These are phyloP conservation scores for Thecaphora thlaspeos DNA, from an alignment of 1,284 basidiomycete genomes.

Conservation along the genomic window DNA sequence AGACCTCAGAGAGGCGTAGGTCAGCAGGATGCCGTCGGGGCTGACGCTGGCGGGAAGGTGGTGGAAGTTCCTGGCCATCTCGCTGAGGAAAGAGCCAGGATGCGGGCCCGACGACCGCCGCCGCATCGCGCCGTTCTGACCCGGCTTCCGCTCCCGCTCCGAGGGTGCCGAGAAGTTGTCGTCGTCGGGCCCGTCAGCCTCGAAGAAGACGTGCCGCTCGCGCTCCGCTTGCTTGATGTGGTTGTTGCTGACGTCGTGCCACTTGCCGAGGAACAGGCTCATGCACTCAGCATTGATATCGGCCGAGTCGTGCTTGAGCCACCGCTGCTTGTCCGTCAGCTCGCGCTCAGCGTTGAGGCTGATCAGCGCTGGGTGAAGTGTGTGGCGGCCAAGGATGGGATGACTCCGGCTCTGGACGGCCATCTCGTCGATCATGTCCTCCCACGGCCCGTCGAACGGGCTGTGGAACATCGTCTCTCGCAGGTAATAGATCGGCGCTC, in stretches of 20 bases:
- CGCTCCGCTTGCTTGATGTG: constrained; percentile 27
- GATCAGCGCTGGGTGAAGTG: constrained; percentile 72
- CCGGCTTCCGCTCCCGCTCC: constrained; percentile 2
- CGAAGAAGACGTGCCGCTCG: constrained; percentile 13
- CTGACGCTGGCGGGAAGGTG: constrained; percentile 27
- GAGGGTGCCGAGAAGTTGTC: constrained; percentile 22
- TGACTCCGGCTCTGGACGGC: constrained; percentile 59
- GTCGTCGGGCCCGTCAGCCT: constrained; percentile 11
- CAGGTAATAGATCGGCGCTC: constrained; percentile 68
- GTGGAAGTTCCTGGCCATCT: constrained; percentile 14
- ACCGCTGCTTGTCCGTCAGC: constrained; percentile 67
- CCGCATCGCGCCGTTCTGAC: not conserved
- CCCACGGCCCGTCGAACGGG: constrained; percentile 49
- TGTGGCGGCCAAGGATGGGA: constrained; percentile 69
- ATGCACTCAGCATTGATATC: constrained; percentile 71
- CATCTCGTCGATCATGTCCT: constrained; percentile 67
- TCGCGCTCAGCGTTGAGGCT: constrained; percentile 68
- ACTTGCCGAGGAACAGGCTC: constrained; percentile 53
- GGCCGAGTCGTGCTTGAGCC: constrained; percentile 68
- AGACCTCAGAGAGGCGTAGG: constrained; percentile 34
- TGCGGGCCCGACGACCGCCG: too few species aligned
- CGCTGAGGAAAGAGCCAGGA: constrained; percentile 2
- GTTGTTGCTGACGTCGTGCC: constrained; percentile 32
- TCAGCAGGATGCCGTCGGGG: constrained; percentile 34
- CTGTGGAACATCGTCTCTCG: constrained; percentile 67